Conservation (phyloP, 176 grass and related monocot species). For the barley (Hordeum vulgare) region DNA sequence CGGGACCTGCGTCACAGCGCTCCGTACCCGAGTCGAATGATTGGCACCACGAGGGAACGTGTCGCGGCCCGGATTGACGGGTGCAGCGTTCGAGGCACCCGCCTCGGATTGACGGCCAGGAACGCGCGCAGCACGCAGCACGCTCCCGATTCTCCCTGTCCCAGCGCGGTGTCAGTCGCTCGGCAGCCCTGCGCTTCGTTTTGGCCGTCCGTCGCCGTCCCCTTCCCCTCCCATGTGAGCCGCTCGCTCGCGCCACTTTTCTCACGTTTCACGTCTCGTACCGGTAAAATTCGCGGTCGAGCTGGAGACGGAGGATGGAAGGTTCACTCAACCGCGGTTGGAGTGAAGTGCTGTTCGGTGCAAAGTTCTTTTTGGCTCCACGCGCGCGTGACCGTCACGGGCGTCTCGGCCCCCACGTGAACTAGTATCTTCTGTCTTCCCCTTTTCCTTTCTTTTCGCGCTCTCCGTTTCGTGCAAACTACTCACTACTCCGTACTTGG, state of each 20-base stretch:
- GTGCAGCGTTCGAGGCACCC: neutral
- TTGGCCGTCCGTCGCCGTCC: neutral
- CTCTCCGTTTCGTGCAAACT: too few relatives aligned
- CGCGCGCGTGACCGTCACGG: neutral
- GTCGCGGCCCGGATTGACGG: neutral
- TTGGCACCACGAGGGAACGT: neutral
- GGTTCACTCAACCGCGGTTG: neutral
- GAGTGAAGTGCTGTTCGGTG: neutral
- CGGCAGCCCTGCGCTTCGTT: neutral
- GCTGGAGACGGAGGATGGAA: neutral
- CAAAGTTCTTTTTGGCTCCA: neutral
- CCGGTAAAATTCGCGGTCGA: neutral
- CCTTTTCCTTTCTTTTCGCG: too few relatives aligned
- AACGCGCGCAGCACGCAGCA: neutral
- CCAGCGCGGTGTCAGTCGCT: too few relatives aligned
- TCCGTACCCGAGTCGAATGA: neutral
- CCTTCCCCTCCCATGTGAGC: neutral
- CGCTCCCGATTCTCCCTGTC: neutral
- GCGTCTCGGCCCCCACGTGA: neutral
- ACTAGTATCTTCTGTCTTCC: neutral
- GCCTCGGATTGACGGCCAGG: neutral
- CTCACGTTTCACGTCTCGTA: neutral
- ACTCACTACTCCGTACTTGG: too few relatives aligned
- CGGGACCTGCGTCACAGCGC: neutral
- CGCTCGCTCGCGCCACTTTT: neutral